phyloP scores from a whole-genome alignment of 202 grass and related monocot species.

The Zoysia matrella region DNA sequence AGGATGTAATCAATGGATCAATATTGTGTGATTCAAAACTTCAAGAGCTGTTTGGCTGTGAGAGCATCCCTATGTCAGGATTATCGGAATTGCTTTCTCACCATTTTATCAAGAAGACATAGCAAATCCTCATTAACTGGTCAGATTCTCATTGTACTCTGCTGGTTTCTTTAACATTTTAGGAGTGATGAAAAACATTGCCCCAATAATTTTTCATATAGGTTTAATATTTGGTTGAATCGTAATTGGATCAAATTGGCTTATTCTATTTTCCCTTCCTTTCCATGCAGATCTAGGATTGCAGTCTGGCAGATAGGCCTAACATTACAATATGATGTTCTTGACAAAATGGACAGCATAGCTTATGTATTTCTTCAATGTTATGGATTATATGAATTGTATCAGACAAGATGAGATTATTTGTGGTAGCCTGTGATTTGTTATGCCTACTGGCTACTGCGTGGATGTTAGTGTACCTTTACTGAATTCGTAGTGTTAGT shows the following conservation, averaged over 20 bases:
- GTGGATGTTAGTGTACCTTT: conserved; percentile 40
- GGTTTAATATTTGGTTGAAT: neutral
- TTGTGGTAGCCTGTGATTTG: conserved; percentile 64
- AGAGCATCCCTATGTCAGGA: conserved; percentile 63
- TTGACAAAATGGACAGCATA: conserved; percentile 70
- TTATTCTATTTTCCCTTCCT: neutral
- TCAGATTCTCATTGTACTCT: conserved; percentile 37
- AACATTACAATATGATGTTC: conserved; percentile 66
- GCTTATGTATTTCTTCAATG: conserved; percentile 43
- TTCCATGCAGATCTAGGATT: conserved; percentile 57
- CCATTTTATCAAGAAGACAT: conserved; percentile 76
- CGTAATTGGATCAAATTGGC: neutral
- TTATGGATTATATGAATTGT: conserved; percentile 51
- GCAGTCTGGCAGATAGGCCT: conserved; percentile 68
- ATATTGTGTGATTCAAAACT: conserved; percentile 93
- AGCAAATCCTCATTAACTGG: conserved; percentile 73
- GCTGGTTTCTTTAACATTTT: neutral
- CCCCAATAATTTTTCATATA: neutral
- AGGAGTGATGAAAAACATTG: neutral
- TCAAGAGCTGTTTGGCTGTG: conserved; percentile 80
- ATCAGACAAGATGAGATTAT: conserved; percentile 51
- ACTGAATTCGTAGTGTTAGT: conserved; percentile 50
- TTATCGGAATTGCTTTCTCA: conserved; percentile 69
- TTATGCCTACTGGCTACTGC: conserved; percentile 39
- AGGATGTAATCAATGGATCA: conserved; percentile 65